Percentiles rank a stretch among this genome's conserved stretches.
Evolutionary conservation across 208 protist species (phyloP).

Genomic region (Crithidia fasciculata): DNA sequence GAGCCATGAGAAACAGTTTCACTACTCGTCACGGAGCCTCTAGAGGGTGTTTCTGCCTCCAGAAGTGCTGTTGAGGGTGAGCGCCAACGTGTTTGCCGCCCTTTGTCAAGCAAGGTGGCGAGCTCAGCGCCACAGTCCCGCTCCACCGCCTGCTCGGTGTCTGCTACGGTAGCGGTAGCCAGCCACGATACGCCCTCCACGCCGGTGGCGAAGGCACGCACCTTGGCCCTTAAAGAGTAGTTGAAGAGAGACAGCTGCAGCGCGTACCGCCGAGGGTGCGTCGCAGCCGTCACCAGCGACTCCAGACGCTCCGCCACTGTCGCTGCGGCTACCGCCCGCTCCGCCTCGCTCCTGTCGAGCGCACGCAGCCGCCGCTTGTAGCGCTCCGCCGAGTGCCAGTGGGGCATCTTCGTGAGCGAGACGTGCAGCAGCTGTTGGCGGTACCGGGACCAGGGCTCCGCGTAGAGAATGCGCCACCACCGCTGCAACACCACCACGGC

Average conservation of each 20-base stretch:
- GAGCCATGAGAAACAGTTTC: too few relatives aligned
- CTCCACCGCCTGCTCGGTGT: too few relatives aligned
- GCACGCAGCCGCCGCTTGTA: constrained; percentile 15
- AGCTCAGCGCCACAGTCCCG: neutral
- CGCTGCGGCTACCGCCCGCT: neutral
- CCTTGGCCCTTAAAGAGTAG: constrained; percentile 30
- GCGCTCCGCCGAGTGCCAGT: constrained; percentile 1
- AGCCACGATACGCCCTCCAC: too few relatives aligned
- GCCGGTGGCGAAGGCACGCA: constrained; percentile 13
- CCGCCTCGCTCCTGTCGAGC: neutral
- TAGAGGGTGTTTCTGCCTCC: too few relatives aligned
- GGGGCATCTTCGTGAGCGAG: constrained; percentile 9
- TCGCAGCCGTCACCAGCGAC: constrained; percentile 36
- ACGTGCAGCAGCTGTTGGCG: neutral
- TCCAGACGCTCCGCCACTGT: constrained; percentile 9
- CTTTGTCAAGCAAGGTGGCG: neutral
- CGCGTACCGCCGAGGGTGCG: constrained; percentile 38
- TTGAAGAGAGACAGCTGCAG: constrained; percentile 39
- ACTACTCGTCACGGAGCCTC: too few relatives aligned
- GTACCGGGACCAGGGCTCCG: constrained; percentile 22
- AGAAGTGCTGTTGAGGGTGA: neutral
- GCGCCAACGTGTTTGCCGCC: neutral
- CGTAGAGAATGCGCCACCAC: constrained; percentile 70
- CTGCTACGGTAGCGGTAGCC: too few relatives aligned
- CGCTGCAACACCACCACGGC: constrained; percentile 63